Percentiles rank a stretch among this genome's conserved stretches.
Conservation (phyloP, 73 alveolate genomes). For the Blepharisma stoltei region DNA sequence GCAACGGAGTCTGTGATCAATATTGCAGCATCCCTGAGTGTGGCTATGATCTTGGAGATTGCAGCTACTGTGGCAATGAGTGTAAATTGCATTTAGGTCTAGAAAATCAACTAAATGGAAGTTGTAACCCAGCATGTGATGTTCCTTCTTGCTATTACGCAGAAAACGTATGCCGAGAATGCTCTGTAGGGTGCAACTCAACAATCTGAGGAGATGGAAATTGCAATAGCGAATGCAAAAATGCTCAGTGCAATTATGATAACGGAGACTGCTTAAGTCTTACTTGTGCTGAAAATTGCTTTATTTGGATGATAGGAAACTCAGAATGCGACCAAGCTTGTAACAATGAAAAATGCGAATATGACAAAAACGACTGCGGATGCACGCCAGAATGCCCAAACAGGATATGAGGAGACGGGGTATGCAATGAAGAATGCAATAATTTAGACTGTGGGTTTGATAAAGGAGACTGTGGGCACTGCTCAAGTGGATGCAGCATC, state of each 20-base stretch:
- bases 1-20: too few species aligned
- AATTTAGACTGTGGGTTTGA: background rate
- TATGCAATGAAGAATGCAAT: background rate
- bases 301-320: too few species aligned
- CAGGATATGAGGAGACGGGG: background rate
- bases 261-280: conserved; percentile 16
- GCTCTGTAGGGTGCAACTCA: background rate
- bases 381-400: background rate
- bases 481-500: background rate
- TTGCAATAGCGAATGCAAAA: background rate
- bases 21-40: too few species aligned
- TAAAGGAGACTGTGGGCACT: background rate
- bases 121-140: background rate
- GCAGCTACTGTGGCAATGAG: too few species aligned
- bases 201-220: background rate
- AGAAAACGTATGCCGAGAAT: background rate
- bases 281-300: too few species aligned
- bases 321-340: too few species aligned
- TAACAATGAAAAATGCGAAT: too few species aligned
- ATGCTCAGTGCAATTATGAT: background rate
- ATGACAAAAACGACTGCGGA: too few species aligned
- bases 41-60: too few species aligned
- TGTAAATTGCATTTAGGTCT: too few species aligned
- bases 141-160: background rate
- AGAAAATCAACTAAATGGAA: too few species aligned